Evolutionary conservation across 306 rosid species (phyloP).

Genomic region (Datisca glomerata): DNA sequence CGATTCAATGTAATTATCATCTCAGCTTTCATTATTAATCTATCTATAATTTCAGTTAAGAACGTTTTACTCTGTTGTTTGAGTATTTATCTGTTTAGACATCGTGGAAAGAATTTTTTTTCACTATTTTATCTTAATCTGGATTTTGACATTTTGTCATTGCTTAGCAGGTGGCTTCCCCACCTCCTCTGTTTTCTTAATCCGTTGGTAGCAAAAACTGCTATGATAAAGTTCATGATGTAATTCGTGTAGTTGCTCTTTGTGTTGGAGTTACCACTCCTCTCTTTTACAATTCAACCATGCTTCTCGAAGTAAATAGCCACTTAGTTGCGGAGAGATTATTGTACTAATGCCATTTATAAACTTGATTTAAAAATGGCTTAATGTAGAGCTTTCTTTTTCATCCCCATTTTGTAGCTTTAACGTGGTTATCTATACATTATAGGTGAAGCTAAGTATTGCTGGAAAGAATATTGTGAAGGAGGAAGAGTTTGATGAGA

Average conservation of each 20-base stretch:
- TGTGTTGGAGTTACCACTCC: too few species aligned
- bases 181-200: too few species aligned
- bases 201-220: too few species aligned
- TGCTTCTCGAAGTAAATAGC: background rate
- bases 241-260: too few species aligned
- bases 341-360: background rate
- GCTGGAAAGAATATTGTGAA: conserved; percentile 81
- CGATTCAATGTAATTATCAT: conserved; percentile 78
- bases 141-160: too few species aligned
- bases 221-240: too few species aligned
- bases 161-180: too few species aligned
- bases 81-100: background rate
- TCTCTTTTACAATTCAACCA: too few species aligned
- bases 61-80: background rate
- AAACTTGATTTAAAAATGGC: conserved; percentile 3
- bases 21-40: too few species aligned
- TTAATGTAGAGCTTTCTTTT: background rate
- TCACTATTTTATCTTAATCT: background rate
- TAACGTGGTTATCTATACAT: conserved; percentile 17
- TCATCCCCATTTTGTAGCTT: background rate
- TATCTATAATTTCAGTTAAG: too few species aligned
- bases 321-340: background rate
- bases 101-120: background rate
- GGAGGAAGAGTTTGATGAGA: conserved; percentile 87
- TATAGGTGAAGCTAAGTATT: conserved; percentile 71